Conservation (phyloP, 2,329 filamentous ascomycete genomes). For the Microcyclospora pomicola region DNA sequence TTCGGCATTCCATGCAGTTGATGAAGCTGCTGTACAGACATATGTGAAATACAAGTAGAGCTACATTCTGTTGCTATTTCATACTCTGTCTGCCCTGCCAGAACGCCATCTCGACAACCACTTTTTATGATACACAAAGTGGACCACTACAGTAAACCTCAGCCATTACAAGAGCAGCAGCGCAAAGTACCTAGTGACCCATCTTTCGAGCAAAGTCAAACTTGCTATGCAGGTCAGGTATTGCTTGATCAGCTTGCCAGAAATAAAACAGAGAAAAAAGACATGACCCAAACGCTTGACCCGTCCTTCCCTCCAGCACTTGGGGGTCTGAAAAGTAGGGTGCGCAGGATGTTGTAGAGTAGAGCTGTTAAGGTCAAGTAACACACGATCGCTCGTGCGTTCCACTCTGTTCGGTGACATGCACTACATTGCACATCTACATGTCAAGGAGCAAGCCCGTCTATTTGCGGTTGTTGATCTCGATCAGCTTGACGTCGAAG, state of each 20-base stretch:
- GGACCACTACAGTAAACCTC: too few species aligned
- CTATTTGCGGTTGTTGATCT: slow-evolving; percentile 30
- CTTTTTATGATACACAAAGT: too few species aligned
- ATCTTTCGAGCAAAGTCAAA: slow-evolving; percentile 13
- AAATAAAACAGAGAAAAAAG: slow-evolving; percentile 3
- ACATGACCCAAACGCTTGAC: slow-evolving; percentile 6
- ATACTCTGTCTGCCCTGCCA: too few species aligned
- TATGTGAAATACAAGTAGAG: too few species aligned
- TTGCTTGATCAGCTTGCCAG: slow-evolving; percentile 6
- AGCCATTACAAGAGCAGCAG: too few species aligned
- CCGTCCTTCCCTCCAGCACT: slow-evolving; percentile 26
- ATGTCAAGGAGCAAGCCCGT: neutral
- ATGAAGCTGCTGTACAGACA: too few species aligned
- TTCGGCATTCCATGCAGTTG: too few species aligned
- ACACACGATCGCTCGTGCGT: too few species aligned
- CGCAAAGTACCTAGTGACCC: slow-evolving; percentile 6
- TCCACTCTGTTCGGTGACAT: too few species aligned
- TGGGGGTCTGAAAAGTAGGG: slow-evolving; percentile 22
- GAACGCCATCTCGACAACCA: too few species aligned
- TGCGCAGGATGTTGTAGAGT: slow-evolving; percentile 3
- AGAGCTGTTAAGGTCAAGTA: neutral
- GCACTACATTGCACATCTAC: neutral
- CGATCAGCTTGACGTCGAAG: slow-evolving; percentile 57
- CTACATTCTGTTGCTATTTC: too few species aligned
- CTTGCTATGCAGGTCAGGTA: slow-evolving; percentile 14